These are phyloP conservation scores for Tilletia setariae DNA, from an alignment of 1,284 basidiomycete species.

Conservation along the genomic window DNA sequence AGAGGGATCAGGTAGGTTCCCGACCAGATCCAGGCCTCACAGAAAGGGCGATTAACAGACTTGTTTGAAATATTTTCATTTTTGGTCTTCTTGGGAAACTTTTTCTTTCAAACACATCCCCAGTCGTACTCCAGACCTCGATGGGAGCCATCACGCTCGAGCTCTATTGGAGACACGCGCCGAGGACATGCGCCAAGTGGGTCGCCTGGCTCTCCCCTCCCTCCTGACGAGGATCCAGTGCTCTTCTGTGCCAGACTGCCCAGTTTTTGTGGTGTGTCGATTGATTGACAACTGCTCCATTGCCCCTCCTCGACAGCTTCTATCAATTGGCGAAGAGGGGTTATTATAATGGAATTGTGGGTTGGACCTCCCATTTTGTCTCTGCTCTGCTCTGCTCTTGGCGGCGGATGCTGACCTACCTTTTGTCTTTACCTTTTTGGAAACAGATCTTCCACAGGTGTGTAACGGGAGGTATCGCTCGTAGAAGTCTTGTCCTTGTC, in stretches of 20 bases:
- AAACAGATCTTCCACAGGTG: conserved; percentile 18
- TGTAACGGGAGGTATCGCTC: too few relatives aligned
- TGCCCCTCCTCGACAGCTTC: conserved; percentile 24
- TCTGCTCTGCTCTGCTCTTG: not conserved
- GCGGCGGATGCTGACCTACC: too few relatives aligned
- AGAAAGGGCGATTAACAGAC: too few relatives aligned
- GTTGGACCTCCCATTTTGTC: too few relatives aligned
- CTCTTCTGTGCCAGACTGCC: not conserved
- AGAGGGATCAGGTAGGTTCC: conserved; percentile 4
- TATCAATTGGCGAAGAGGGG: conserved; percentile 46
- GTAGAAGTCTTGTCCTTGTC: too few relatives aligned
- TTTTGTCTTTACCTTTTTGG: not conserved
- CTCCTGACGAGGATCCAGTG: not conserved
- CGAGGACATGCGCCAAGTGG: conserved; percentile 42
- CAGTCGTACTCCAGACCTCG: conserved; percentile 45
- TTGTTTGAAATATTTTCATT: too few relatives aligned
- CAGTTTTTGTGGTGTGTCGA: not conserved
- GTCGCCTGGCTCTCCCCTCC: not conserved
- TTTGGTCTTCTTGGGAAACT: not conserved
- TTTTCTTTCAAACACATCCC: too few relatives aligned
- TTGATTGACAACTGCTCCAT: too few relatives aligned
- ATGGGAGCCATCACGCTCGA: conserved; percentile 45
- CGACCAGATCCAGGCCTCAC: too few relatives aligned
- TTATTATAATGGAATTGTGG: conserved; percentile 45
- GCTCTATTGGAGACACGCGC: conserved; percentile 49